Base-by-base conservation (phyloP, 495 filamentous ascomycete species). In the Ramalina peruviana region DNA sequence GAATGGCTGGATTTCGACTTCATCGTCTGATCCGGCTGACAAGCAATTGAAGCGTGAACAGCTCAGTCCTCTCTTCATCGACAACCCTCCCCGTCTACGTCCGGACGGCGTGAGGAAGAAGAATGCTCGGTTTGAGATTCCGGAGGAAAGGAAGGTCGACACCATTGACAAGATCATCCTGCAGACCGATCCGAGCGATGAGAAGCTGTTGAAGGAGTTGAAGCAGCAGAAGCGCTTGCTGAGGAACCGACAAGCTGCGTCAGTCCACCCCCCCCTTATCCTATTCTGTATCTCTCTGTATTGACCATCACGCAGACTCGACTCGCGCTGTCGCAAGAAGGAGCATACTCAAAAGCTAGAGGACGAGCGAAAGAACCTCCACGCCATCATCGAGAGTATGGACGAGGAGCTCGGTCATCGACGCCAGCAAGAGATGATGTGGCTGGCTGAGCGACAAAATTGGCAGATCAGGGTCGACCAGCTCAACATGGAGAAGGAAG, bases 41-140 rank as follows among this genome's bases (percentile, higher is more conserved):
- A 63, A 68, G 16, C 72, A 85, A 64, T 71, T 79, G 5, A 90
- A 84, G 69, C 78, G 86, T 58, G 78, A 79, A 65, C 72, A 78
- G 43, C 74, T 75, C 37, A 90, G 82, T 61, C 86, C 88, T 5
- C 66, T 74, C 46, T 86, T 82, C 62, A 77, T 85, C 47, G 82
- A 87, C 40, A 83, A 84, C 66, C 86, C 88, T 50, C 83, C 90
- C 39, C 53, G 54, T 46, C 72, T 89, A 62, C 77, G 88, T 56
- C 81, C 88, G 56, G 90, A 94, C 60, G 92, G 92, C 43, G 94
- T 97, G 67, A 81, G 93, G 56, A 99, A 99, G 82, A 97, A 96
- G 83, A 99, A 99, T 59, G 90, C 90, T 57, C 83, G 93, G 42
- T 95, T 99, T 67, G 92, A 97, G 62, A 97, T 99, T 53, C 92